A percentile compares a stretch with the other conserved stretches of the same genome.
phyloP scores from a whole-genome alignment of 164 flowering plant species.

The Magnolia kwangsiensis region DNA sequence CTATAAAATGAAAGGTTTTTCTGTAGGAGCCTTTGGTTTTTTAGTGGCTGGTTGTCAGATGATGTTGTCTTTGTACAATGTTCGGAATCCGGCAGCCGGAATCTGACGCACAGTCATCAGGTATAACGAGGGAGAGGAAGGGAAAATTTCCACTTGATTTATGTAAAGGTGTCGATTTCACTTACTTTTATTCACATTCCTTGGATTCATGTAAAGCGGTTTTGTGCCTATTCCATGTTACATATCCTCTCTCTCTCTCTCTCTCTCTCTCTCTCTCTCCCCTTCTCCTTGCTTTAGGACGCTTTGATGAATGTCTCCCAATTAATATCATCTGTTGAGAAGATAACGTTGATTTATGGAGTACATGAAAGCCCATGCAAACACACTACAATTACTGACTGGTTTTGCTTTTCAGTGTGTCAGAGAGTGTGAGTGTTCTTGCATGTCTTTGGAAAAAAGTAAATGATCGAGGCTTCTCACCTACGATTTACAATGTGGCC shows the following conservation, averaged over 20 bases:
- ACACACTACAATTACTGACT: too few relatives aligned
- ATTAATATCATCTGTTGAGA: too few relatives aligned
- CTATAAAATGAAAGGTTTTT: background rate
- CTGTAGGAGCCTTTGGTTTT: background rate
- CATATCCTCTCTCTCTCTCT: background rate
- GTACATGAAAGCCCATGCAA: too few relatives aligned
- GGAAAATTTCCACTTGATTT: background rate
- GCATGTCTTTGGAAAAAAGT: too few relatives aligned
- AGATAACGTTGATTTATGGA: too few relatives aligned
- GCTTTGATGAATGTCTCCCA: background rate
- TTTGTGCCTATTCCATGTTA: background rate
- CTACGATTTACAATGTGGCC: too few relatives aligned
- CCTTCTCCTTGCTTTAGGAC: background rate
- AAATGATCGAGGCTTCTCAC: too few relatives aligned
- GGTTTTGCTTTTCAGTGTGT: too few relatives aligned
- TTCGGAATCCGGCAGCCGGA: background rate
- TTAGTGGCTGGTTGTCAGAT: background rate
- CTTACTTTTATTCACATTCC: constrained; percentile 3
- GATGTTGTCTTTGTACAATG: background rate
- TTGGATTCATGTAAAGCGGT: background rate
- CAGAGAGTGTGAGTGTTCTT: too few relatives aligned
- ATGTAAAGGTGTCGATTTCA: constrained; percentile 4
- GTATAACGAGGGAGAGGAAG: background rate
- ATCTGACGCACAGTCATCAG: background rate
- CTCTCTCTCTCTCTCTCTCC: background rate